Conservation (phyloP, 371 early-diverging fungal species). For the Mortierella sp. region DNA sequence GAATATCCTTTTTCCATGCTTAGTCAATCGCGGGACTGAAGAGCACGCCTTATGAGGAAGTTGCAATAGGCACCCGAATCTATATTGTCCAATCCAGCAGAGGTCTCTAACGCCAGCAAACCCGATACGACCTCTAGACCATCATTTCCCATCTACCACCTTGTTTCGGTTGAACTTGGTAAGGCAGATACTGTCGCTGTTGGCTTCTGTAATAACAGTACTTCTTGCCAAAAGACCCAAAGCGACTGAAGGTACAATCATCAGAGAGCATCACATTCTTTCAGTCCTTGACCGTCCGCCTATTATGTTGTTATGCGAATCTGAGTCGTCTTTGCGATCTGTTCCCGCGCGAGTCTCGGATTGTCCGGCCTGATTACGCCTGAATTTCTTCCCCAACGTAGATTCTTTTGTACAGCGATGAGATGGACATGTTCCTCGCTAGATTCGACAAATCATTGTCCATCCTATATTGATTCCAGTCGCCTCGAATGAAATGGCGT, state of each 20-base stretch:
- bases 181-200: neutral
- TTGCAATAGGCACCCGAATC: constrained; percentile 30
- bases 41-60: constrained; percentile 30
- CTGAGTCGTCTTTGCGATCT: too few relatives aligned
- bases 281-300: neutral
- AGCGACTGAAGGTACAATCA: neutral
- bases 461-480: neutral
- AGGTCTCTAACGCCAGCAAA: constrained; percentile 28
- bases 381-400: neutral
- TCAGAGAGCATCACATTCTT: neutral
- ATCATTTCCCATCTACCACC: constrained; percentile 34
- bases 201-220: neutral
- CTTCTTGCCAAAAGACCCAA: constrained; percentile 23
- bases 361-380: neutral
- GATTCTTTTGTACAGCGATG: neutral
- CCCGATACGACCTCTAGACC: constrained; percentile 38
- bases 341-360: too few relatives aligned
- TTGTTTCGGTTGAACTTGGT: constrained; percentile 17
- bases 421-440: neutral
- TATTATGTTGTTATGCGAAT: neutral
- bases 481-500: neutral
- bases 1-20: constrained; percentile 7
- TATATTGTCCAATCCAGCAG: constrained; percentile 26
- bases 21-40: neutral
- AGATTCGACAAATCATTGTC: constrained; percentile 8